A percentile compares a stretch with the other conserved stretches of the same genome.
These are phyloP conservation scores for Lizonia empirigonia DNA, from an alignment of 2,329 filamentous ascomycete genomes.

Conservation along the genomic window DNA sequence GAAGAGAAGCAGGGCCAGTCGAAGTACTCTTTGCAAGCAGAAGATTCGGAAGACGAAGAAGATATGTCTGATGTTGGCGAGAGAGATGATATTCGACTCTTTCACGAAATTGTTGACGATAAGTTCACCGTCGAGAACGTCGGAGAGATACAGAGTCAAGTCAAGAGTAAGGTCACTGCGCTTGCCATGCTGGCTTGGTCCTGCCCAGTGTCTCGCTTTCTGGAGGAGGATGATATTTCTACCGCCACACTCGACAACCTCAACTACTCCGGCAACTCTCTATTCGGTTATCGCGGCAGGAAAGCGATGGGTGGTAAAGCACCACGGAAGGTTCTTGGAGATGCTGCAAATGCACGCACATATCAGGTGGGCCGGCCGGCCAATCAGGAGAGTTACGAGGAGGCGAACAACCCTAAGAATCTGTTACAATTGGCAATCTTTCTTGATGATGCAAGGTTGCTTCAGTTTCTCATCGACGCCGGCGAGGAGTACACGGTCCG, in stretches of 20 bases:
- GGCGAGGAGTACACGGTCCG: conserved; percentile 23
- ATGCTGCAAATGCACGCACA: conserved; percentile 12
- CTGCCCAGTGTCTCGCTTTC: conserved; percentile 19
- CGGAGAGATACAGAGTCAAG: conserved; percentile 69
- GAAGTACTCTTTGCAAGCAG: conserved; percentile 56
- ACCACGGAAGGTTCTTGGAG: conserved; percentile 11
- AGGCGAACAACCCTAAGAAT: conserved; percentile 15
- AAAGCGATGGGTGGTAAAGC: not conserved
- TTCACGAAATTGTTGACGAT: conserved; percentile 64
- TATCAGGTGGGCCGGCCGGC: not conserved
- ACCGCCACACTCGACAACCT: not conserved
- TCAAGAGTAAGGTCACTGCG: conserved; percentile 68
- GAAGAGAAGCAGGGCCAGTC: conserved; percentile 51
- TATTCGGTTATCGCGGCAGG: not conserved
- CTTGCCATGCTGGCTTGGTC: conserved; percentile 55
- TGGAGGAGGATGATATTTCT: conserved; percentile 9
- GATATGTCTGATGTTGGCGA: conserved; percentile 29
- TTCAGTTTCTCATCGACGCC: conserved; percentile 24
- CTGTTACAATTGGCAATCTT: conserved; percentile 44
- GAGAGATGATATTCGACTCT: conserved; percentile 41
- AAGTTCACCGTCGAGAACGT: conserved; percentile 78
- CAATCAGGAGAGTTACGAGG: not conserved
- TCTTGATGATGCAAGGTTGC: conserved; percentile 23
- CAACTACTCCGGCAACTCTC: not conserved
- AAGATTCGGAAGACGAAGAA: conserved; percentile 36